Evolutionary conservation across 805 yeast genomes (phyloP).

Genomic region (Lachancea fermentati): DNA sequence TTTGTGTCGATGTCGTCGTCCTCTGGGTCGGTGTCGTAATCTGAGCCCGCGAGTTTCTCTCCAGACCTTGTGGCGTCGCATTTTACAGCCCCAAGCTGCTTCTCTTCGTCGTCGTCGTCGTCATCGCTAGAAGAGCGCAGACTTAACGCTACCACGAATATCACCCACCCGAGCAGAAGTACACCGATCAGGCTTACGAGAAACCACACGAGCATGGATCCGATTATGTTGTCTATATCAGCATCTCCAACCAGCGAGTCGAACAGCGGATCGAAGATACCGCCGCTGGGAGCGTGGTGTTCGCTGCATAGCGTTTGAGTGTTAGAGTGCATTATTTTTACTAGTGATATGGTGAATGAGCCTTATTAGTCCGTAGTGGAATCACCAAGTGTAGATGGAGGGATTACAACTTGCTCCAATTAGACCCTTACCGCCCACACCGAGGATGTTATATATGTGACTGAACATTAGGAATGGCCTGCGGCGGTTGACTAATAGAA

Average conservation of each 20-base stretch:
- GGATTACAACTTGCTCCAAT: neutral
- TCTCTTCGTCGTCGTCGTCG: slow-evolving; percentile 2
- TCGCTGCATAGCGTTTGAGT: slow-evolving; percentile 6
- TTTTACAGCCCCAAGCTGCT: too few relatives aligned
- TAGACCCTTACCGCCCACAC: neutral
- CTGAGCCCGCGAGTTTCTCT: too few relatives aligned
- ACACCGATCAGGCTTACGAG: slow-evolving; percentile 8
- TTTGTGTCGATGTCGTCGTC: neutral
- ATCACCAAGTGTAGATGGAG: neutral
- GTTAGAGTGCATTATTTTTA: neutral
- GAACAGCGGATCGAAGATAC: slow-evolving; percentile 3
- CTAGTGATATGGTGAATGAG: neutral
- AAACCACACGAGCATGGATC: slow-evolving; percentile 9
- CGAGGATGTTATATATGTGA: neutral
- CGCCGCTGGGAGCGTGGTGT: slow-evolving; percentile 5
- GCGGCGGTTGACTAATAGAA: neutral
- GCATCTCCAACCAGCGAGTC: slow-evolving; percentile 2
- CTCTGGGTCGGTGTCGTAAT: neutral
- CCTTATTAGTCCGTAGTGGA: neutral
- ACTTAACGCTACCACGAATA: slow-evolving; percentile 3
- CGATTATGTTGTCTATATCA: slow-evolving; percentile 6
- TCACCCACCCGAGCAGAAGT: slow-evolving; percentile 4
- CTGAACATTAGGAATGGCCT: too few relatives aligned
- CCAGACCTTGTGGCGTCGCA: too few relatives aligned
- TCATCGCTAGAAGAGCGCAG: slow-evolving; percentile 2